These are phyloP conservation scores for Serendipita sp. DNA, from an alignment of 768 basidiomycete genomes.

Conservation along the genomic window DNA sequence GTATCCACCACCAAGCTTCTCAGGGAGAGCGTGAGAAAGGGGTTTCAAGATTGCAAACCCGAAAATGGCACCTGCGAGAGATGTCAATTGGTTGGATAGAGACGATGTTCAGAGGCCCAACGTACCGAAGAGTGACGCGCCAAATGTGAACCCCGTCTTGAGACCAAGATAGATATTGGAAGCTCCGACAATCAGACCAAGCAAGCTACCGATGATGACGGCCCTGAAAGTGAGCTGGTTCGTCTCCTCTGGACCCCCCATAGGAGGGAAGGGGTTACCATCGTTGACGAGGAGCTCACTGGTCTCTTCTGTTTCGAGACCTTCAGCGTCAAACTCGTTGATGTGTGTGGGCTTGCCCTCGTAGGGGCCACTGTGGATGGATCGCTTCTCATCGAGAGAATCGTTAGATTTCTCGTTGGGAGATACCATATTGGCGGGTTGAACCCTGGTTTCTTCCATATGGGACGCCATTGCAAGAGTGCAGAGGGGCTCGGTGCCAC, in stretches of 20 bases:
- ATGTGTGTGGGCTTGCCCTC: background rate
- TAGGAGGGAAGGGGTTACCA: conserved; percentile 35
- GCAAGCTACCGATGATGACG: conserved; percentile 31
- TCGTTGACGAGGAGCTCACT: background rate
- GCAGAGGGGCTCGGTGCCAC: background rate
- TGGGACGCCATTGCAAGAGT: background rate
- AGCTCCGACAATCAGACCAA: conserved; percentile 42
- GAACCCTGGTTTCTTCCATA: background rate
- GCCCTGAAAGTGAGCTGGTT: conserved; percentile 37
- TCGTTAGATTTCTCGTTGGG: background rate
- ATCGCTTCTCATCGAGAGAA: background rate
- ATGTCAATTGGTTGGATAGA: conserved; percentile 38
- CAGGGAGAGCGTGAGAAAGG: conserved; percentile 32
- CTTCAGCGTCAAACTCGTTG: conserved; percentile 6
- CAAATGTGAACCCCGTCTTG: conserved; percentile 29
- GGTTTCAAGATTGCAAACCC: conserved; percentile 47
- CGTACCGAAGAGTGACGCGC: background rate
- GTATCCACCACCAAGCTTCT: conserved; percentile 34
- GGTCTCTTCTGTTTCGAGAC: background rate
- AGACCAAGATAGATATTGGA: conserved; percentile 53
- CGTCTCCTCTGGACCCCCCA: conserved; percentile 32
- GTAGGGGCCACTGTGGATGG: background rate
- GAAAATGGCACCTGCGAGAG: conserved; percentile 44
- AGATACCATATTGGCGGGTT: background rate
- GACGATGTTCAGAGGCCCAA: background rate